Base-by-base conservation (phyloP, 2,329 filamentous ascomycete genomes). In the Fusarium armeniacum region DNA sequence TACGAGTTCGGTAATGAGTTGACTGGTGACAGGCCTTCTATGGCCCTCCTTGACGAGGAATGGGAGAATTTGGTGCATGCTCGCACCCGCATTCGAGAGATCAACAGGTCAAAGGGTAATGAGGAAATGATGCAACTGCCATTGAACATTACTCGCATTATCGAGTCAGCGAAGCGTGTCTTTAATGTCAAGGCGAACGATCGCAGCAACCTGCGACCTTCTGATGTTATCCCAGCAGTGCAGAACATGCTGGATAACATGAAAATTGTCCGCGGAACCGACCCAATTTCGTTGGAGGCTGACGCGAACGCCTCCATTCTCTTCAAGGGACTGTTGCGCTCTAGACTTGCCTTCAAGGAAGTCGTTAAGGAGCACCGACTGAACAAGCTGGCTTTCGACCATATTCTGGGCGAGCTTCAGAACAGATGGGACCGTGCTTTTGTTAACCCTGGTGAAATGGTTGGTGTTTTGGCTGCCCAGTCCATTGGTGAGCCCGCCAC, bases 401-500 rank as follows among this genome's bases (percentile, higher is more conserved):
- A 98, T 77, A 89, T 99, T 47, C 81, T 99, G 40, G 96, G 96
- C 71, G 94, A 97, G 74, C 85, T 99, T 41, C 93, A 97, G 81
- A 94, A 89, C 77, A 89, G 94, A 66, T 99, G 97, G 87, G 89
- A 92, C 36, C 91, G 92, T 75, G 89, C 95, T 47, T 89, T 92
- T 73, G 94, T 97, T 65, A 93, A 90, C 74, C 95, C 96, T 49
- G 96, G 97, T 78, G 97, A 99, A 79, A 99, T 99, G 96, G 96
- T 99, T 59, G 96, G 96, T 83, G 96, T 99, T 24, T 84, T 99
- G 76, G 96, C 96, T 69, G 96, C 97, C 9, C 96, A 99, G 83
- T 99, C 96, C 33, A 99, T 99, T 78, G 96, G 96, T 83, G 96
- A 99, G 81, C 96, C 96, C 41, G 97, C 96, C 24, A 99, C 96